Evolutionary conservation across 2,329 filamentous ascomycete species (phyloP), one percentile per base, ranked within the genome.

Genomic region (Ceratocystis albifundus): DNA sequence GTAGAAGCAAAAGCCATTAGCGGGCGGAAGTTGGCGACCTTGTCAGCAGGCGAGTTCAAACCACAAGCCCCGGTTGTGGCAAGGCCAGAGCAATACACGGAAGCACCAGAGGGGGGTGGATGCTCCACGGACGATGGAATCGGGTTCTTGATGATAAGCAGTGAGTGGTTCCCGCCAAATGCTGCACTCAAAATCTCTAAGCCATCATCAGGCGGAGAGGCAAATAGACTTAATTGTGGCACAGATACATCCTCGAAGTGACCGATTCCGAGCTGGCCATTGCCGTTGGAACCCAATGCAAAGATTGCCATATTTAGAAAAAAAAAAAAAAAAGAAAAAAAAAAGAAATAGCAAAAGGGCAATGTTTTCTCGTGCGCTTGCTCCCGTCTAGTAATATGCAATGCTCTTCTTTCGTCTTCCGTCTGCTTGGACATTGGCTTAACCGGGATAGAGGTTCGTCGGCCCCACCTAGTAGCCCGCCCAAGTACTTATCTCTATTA

Each of bases 91-190:
- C 66, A 68, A 22, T 68, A 68, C 73, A 78, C 1, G 76, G 72
- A 6, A 76, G 78, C 67, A 86, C 82, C 0, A 91, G 91, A 59
- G 84, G 81, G 71, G 83, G 85, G 71, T 84, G 88, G 0, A 92
- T n/a, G 17, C 44, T 20, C 46, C 5, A 8, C 8, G 1, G 20
- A 32, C 10, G 61, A 28, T 15, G 17, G n/a, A 36, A 36, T 5
- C 12, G 32, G 41, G 17, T 70, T 0, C 87, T 86, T 30, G 78
- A 82, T 83, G 10, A 91, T 77, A 8, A 96, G 74, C 3, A 96
- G 76, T 0, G 90, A 95, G 74, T 96, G 93, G 72, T 96, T 96
- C 1, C 92, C 92, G 3, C 93, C 93, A 6, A 89, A 79, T 22
- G 77, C 77, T 8, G 81, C 74, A 53, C 73, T 74, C 12, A 63